Conservation (phyloP, 2,329 filamentous ascomycete species). For the Verticillium zaregamsianum region DNA sequence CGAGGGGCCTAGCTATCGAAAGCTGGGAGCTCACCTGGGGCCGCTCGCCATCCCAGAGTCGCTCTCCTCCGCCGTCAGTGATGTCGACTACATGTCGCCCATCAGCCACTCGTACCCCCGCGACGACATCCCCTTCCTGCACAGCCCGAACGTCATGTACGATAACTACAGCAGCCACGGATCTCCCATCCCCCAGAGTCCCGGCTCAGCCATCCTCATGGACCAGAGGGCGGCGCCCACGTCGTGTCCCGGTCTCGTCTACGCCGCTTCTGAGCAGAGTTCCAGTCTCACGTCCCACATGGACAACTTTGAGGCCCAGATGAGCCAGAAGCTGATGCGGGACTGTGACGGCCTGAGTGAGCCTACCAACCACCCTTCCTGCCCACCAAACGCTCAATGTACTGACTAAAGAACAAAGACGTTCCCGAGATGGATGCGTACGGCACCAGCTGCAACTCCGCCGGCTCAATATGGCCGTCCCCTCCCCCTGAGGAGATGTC, state of each 20-base stretch:
- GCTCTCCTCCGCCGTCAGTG: conserved; percentile 54
- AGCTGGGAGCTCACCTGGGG: conserved; percentile 31
- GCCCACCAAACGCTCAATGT: conserved; percentile 7
- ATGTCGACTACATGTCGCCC: conserved; percentile 60
- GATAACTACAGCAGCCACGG: conserved; percentile 50
- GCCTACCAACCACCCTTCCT: conserved; percentile 15
- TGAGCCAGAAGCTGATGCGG: conserved; percentile 48
- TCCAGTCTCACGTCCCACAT: conserved; percentile 58
- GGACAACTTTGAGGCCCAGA: conserved; percentile 52
- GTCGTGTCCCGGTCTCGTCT: conserved; percentile 58
- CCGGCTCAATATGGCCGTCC: conserved; percentile 42
- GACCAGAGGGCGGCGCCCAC: conserved; percentile 52
- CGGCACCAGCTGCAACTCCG: conserved; percentile 45
- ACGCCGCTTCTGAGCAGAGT: conserved; percentile 56
- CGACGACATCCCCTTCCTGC: conserved; percentile 46
- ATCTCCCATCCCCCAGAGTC: conserved; percentile 52
- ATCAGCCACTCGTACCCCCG: conserved; percentile 52
- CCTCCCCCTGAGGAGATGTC: conserved; percentile 41
- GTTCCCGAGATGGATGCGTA: conserved; percentile 50
- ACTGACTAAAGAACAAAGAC: conserved; percentile 30
- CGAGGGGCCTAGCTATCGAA: conserved; percentile 39
- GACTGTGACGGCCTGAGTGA: conserved; percentile 55
- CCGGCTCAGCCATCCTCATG: conserved; percentile 50
- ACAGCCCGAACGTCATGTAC: conserved; percentile 51
- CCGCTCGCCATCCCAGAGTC: conserved; percentile 43